Evolutionary conservation across 1,284 basidiomycete species (phyloP), one percentile per base, ranked within the genome.

Genomic region (Bjerkandera adusta): DNA sequence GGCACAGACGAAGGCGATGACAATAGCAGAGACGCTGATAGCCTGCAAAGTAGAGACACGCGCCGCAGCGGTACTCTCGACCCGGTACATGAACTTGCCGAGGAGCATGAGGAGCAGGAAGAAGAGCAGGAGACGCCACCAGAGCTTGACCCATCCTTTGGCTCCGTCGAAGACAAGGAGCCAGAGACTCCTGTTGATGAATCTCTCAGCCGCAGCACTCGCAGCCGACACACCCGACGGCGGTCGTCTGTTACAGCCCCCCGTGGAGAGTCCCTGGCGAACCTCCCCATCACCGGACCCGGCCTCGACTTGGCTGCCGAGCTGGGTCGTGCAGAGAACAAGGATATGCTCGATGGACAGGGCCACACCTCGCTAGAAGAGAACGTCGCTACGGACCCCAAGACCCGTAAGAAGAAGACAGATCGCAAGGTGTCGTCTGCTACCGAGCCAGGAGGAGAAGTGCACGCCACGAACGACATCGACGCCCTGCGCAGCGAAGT

Each of bases 221-320:
- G 73, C 46, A 68, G 72, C 50, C 68, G 76, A 43, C 71, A 75
- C 52, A 68, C 69, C 43, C 79, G 83, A 37, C 77, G 73, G 60
- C 72, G 77, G 33, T 75, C 73, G 44, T 67, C 63, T 6, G 82
- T 78, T 22, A 65, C 73, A 51, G 68, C 65, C 3, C 66, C 74
- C 43, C 76, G 72, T 29, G 89, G 87, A 38, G 89, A 92, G 68
- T 81, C 84, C 18, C 72, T 91, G 37, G 89, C 85, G 20, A 85
- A 84, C 65, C 69, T 91, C 40, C 88, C 87, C 12, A 86, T 91
- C 56, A 85, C 87, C 49, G 87, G 89, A 3, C 85, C 87, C n/a
- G 91, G 91, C 15, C 76, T 92, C 45, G 90, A 94, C 64, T 77
- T 94, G 36, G 92, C 93, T 13, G 88, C 90, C 40, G 93, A 97